A percentile compares a stretch with the other conserved stretches of the same genome.
Evolutionary conservation across 495 filamentous ascomycete genomes (phyloP).

Genomic region (Penicillium malachiteum): DNA sequence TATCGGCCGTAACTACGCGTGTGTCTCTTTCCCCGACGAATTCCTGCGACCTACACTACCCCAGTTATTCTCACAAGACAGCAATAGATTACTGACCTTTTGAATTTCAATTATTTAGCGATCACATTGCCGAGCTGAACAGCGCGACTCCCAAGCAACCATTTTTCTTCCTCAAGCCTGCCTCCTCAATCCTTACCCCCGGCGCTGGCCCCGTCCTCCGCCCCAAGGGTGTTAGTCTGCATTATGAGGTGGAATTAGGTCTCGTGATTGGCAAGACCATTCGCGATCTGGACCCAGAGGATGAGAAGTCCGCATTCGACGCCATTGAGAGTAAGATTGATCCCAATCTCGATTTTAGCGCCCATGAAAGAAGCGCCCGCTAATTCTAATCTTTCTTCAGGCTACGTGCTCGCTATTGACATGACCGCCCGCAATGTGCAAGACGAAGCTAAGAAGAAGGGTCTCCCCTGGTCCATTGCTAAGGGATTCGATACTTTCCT

Average conservation of each 20-base stretch:
- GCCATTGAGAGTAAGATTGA: conserved; percentile 46
- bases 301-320: conserved; percentile 53
- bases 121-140: conserved; percentile 92
- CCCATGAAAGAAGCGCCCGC: not conserved
- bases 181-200: conserved; percentile 76
- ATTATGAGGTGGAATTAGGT: conserved; percentile 95
- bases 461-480: conserved; percentile 91
- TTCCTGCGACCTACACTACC: not conserved
- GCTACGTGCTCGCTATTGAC: conserved; percentile 83
- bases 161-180: conserved; percentile 98
- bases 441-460: conserved; percentile 93
- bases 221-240: conserved; percentile 76
- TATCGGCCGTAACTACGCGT: conserved; percentile 98
- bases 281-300: conserved; percentile 66
- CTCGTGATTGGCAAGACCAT: conserved; percentile 78
- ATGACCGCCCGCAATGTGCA: conserved; percentile 94
- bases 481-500: conserved; percentile 99
- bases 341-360: not conserved
- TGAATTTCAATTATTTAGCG: conserved; percentile 48
- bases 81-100: not conserved
- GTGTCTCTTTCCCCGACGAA: conserved; percentile 33
- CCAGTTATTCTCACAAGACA: not conserved
- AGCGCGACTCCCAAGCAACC: conserved; percentile 82
- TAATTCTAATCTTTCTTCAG: conserved; percentile 32
- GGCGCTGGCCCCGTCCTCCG: conserved; percentile 76